Base-by-base conservation (phyloP, 169 alveolate species). In the Condylostoma magnum region DNA sequence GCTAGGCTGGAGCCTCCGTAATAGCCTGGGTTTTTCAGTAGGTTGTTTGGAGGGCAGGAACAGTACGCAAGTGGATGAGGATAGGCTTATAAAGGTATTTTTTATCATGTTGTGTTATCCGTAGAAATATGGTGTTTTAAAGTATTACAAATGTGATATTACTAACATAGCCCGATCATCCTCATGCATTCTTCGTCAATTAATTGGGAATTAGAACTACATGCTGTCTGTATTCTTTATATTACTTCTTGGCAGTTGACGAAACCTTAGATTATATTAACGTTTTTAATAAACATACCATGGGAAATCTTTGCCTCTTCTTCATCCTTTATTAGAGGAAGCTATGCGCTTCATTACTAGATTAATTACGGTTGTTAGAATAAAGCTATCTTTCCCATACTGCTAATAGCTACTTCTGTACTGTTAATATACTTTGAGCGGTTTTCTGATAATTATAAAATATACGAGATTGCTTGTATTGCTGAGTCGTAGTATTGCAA, bases 261-360 rank as follows among this genome's bases (percentile, higher is more conserved):
- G n/a, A n/a, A n/a, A n/a, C n/a, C n/a, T n/a, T n/a, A n/a, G n/a
- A n/a, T n/a, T n/a, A n/a, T n/a, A n/a, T n/a, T n/a, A n/a, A 63
- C 37, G 34, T 74, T 37, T 30, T 74, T 67, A 2, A 74, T n/a
- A 4, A 76, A 46, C 4, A 68, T 58, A 2, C 46, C 74, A 37
- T 67, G 84, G n/a, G 46, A 15, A 41, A 43, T 56, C 33, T 47
- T 44, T n/a, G 84, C 84, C 34, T 77, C 84, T 47, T 77, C 84
- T 36, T 60, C 54, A 15, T 79, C 82, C 22, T 75, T 53, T 22
- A 27, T 73, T 0, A 79, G 37, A 34, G 86, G 86, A 1, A 79
- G 48, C 8, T 22, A 15, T 3, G 38, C 34, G 20, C 71, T n/a
- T 69, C 79, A 78, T 12, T 31, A 28, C 2, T 48, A 34, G 22